Percentiles rank a stretch among this genome's conserved stretches.
phyloP scores from a whole-genome alignment of 192 early-diverging fungal species.

The Lobosporangium transversale region DNA sequence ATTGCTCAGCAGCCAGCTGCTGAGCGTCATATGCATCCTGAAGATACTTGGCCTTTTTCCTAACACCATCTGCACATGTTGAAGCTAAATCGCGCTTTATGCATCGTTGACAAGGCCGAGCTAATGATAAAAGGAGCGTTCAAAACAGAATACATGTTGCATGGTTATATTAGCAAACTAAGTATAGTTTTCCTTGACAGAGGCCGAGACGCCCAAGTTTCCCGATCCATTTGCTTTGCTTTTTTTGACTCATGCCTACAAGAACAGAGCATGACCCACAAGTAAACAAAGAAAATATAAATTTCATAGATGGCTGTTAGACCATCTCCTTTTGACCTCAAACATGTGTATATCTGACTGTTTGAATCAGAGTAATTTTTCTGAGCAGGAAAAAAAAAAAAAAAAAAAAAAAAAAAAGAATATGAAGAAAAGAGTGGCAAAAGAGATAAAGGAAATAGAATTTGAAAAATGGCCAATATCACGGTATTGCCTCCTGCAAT shows the following conservation, averaged over 20 bases:
- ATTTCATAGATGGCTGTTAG: background rate
- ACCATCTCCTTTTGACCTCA: constrained; percentile 12
- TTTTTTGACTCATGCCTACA: too few species aligned
- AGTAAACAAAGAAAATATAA: too few species aligned
- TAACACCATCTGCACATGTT: constrained; percentile 83
- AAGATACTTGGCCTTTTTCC: constrained; percentile 95
- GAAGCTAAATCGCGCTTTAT: constrained; percentile 79
- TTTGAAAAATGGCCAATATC: background rate
- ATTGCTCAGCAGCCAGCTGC: constrained; percentile 36
- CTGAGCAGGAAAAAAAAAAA: constrained; percentile 15
- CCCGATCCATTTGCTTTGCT: too few species aligned
- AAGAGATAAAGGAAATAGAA: background rate
- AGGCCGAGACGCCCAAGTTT: too few species aligned
- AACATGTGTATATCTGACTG: constrained; percentile 31
- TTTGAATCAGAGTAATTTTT: too few species aligned
- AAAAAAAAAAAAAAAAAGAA: too few species aligned
- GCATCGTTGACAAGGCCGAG: constrained; percentile 89
- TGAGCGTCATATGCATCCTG: constrained; percentile 68
- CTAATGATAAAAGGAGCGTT: constrained; percentile 40
- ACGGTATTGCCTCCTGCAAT: too few species aligned
- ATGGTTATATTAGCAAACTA: background rate
- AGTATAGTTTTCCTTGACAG: background rate
- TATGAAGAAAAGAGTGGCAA: background rate
- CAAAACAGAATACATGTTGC: background rate
- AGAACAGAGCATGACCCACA: too few species aligned